These are phyloP conservation scores for Dactylonectria macrodidyma DNA, from an alignment of 2,329 filamentous ascomycete species.

Conservation along the genomic window DNA sequence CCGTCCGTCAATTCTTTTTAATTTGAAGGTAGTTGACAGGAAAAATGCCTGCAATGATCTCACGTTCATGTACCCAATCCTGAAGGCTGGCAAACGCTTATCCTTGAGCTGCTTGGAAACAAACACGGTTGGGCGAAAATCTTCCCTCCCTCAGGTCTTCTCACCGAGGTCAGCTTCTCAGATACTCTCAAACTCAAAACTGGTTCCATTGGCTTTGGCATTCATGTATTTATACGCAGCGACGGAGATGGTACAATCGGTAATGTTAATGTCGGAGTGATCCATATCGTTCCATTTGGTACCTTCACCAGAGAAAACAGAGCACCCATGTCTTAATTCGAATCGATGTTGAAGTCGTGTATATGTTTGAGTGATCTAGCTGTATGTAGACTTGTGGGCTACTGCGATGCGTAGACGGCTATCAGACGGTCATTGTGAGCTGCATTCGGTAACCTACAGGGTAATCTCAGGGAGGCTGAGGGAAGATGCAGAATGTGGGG, in stretches of 20 bases:
- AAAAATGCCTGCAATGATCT: slow-evolving; percentile 4
- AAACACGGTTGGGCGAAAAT: not conserved
- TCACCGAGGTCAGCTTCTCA: not conserved
- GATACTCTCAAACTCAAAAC: slow-evolving; percentile 6
- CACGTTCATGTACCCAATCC: slow-evolving; percentile 2
- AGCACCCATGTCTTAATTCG: too few relatives aligned
- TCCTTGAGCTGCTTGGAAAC: slow-evolving; percentile 2
- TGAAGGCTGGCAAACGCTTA: slow-evolving; percentile 5
- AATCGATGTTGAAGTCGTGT: too few relatives aligned
- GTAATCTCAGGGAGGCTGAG: too few relatives aligned
- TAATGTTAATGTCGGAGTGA: slow-evolving; percentile 18
- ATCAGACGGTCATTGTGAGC: too few relatives aligned
- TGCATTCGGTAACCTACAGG: too few relatives aligned
- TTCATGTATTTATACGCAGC: slow-evolving; percentile 19
- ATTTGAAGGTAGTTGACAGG: slow-evolving; percentile 4
- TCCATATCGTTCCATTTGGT: too few relatives aligned
- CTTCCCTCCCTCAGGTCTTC: not conserved
- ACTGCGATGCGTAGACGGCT: too few relatives aligned
- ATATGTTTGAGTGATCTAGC: too few relatives aligned
- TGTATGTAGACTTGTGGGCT: too few relatives aligned
- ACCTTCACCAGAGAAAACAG: too few relatives aligned
- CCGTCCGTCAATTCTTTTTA: slow-evolving; percentile 20
- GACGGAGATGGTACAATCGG: slow-evolving; percentile 18
- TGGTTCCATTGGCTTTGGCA: slow-evolving; percentile 24
- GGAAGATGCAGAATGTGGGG: too few relatives aligned